phyloP scores from a whole-genome alignment of 768 basidiomycete genomes.

The Rossbeevera mucosa region DNA sequence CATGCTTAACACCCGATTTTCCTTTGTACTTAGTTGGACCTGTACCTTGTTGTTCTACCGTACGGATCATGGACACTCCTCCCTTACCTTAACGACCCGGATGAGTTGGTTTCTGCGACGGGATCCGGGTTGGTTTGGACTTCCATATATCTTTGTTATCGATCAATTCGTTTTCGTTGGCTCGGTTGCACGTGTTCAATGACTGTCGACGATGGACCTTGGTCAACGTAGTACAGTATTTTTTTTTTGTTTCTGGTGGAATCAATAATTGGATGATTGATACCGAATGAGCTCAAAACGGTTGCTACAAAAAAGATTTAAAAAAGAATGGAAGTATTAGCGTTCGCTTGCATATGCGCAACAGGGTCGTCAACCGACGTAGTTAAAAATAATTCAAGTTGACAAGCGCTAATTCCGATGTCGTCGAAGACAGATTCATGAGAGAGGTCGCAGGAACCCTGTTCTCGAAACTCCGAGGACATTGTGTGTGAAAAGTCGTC shows the following conservation, averaged over 20 bases:
- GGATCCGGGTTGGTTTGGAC: background rate
- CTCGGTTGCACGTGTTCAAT: background rate
- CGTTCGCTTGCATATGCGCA: background rate
- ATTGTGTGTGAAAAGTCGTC: too few species aligned
- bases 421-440: too few species aligned
- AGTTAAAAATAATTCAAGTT: background rate
- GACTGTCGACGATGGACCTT: background rate
- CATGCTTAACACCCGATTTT: background rate
- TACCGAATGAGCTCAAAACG: background rate
- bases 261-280: background rate
- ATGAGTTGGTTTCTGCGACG: too few species aligned
- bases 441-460: too few species aligned
- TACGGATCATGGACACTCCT: constrained; percentile 1
- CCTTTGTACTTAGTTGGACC: constrained; percentile 17
- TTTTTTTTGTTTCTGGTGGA: background rate
- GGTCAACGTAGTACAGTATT: background rate
- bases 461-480: too few species aligned
- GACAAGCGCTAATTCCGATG: background rate
- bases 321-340: background rate
- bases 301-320: background rate
- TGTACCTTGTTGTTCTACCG: constrained; percentile 14
- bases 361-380: background rate
- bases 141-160: background rate
- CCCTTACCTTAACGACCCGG: background rate
- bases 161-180: background rate